phyloP scores from a whole-genome alignment of 352 stramenopile species.

The Phytopythium boreale region DNA sequence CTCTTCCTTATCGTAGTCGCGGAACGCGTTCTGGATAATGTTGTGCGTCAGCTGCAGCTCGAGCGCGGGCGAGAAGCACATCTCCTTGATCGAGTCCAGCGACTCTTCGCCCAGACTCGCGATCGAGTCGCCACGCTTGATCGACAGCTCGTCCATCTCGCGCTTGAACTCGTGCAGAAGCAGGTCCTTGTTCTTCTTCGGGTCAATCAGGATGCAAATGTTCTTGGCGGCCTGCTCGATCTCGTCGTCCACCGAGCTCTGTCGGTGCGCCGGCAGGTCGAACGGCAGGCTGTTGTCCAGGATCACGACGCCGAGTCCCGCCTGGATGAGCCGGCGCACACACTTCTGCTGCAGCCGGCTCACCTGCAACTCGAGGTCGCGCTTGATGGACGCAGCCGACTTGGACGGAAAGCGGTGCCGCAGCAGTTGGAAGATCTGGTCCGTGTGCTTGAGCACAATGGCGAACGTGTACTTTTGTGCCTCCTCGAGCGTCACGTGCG shows the following conservation, averaged over 20 bases:
- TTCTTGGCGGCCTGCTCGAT: constrained; percentile 61
- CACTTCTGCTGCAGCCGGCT: constrained; percentile 79
- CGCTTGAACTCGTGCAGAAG: constrained; percentile 87
- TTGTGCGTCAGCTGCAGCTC: constrained; percentile 88
- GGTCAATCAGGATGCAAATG: constrained; percentile 77
- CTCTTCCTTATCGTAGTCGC: constrained; percentile 86
- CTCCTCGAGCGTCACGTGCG: constrained; percentile 82
- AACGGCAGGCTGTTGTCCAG: constrained; percentile 75
- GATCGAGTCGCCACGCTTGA: constrained; percentile 69
- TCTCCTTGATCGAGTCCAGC: constrained; percentile 71
- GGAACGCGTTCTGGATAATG: constrained; percentile 86
- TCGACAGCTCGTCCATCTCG: constrained; percentile 81
- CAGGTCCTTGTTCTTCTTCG: constrained; percentile 81
- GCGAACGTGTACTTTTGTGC: constrained; percentile 89
- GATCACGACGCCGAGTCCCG: constrained; percentile 63
- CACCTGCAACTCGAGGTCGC: constrained; percentile 68
- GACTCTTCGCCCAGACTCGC: constrained; percentile 72
- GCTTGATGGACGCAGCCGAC: constrained; percentile 59
- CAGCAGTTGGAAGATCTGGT: constrained; percentile 71
- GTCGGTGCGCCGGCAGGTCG: constrained; percentile 16
- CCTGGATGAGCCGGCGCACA: constrained; percentile 76
- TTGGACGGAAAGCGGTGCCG: constrained; percentile 68
- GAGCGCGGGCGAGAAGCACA: constrained; percentile 84
- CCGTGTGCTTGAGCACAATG: constrained; percentile 78
- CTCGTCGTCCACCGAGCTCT: constrained; percentile 21